Base-by-base conservation (phyloP, 805 yeast species). In the Teunomyces lycoperdinae region DNA sequence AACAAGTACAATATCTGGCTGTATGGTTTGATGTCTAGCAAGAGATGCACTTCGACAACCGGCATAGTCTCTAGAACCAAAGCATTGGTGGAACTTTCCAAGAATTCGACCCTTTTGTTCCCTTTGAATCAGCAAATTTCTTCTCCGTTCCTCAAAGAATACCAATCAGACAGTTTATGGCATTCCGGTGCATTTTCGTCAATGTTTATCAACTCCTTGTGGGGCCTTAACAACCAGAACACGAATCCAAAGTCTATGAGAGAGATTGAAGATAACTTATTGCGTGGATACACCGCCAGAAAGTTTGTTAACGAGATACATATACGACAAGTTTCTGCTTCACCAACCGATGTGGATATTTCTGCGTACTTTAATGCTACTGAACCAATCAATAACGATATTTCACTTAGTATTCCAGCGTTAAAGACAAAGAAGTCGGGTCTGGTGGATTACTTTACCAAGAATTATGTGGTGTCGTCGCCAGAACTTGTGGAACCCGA, bases 21-120 rank as follows among this genome's bases (percentile, higher is more conserved):
- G 4, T 67, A 64, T 55, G 74, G 64, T 1, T 43, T 67, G 13
- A 34, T 60, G 45, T 39, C 50, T n/a, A 11, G 76, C 84, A 1
- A 82, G 81, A 56, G 59, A 64, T 11, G 17, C 20, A 30, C 26
- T 3, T 24, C 30, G 1, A 24, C 30, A 3, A 24, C 14, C 3
- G 2, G 56, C 72, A 29, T 44, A 36, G 30, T 71, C 44, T 74
- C 78, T 35, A 67, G 83, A 47, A 78, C 77, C 47, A 73, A 64
- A 57, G 70, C 77, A 28, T 70, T 70, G 10, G 56, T 79, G 2
- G 77, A 74, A 8, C 58, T 84, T 7, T 56, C 79, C 16, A 72
- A 73, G 33, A 67, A 70, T 44, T 70, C 84, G 0, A 75, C 85
- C 6, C 57, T 88, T 17, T 71, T 79, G 39, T 60, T 88, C 9